These are phyloP conservation scores for Rhodotorula sp. DNA, from an alignment of 1,284 basidiomycete species.

Conservation along the genomic window DNA sequence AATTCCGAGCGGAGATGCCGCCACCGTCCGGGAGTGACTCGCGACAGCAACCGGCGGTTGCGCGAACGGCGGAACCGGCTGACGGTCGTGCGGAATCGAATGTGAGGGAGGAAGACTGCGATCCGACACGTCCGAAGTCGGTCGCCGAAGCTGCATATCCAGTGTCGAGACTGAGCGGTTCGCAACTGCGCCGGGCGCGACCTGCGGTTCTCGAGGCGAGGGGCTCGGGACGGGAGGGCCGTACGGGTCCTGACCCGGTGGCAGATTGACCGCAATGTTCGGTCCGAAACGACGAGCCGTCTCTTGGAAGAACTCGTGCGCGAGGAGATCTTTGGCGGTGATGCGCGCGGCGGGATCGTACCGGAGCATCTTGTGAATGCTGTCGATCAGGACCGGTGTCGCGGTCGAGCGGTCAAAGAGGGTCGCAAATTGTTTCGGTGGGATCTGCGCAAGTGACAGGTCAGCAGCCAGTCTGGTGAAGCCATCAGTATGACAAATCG, in stretches of 20 bases:
- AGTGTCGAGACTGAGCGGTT: conserved; percentile 8
- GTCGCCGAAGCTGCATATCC: conserved; percentile 10
- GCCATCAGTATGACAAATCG: conserved; percentile 18
- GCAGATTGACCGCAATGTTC: conserved; percentile 20
- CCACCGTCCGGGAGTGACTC: neutral
- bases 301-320: conserved; percentile 80
- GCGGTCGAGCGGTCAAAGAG: conserved; percentile 73
- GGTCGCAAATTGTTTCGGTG: conserved; percentile 70
- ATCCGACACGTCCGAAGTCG: conserved; percentile 33
- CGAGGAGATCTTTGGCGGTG: conserved; percentile 80
- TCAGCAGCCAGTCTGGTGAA: neutral
- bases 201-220: neutral
- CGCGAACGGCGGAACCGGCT: neutral
- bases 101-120: conserved; percentile 45
- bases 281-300: conserved; percentile 55
- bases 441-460: conserved; percentile 56
- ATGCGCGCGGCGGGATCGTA: conserved; percentile 86
- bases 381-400: conserved; percentile 79
- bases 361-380: conserved; percentile 85
- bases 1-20: too few relatives aligned
- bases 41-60: neutral
- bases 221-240: neutral
- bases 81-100: conserved; percentile 44
- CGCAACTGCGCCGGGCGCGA: neutral
- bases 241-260: neutral